These are phyloP conservation scores for Spizellomyces punctatus DNA, from an alignment of 192 early-diverging fungal genomes.

Conservation along the genomic window DNA sequence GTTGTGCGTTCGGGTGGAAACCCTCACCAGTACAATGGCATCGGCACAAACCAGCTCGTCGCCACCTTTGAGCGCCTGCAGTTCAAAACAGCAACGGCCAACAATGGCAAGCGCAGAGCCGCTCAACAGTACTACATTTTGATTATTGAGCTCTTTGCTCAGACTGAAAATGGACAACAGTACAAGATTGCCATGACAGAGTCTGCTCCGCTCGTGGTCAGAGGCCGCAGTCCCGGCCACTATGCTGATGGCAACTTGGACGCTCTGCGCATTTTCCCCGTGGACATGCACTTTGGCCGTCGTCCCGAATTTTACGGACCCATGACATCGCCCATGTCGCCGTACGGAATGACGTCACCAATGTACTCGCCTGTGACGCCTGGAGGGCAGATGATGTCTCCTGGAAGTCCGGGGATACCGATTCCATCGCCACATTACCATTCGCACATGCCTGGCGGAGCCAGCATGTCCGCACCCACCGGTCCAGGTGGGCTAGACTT, in stretches of 20 bases:
- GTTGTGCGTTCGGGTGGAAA: slow-evolving; percentile 37
- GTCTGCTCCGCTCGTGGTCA: slow-evolving; percentile 86
- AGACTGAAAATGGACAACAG: slow-evolving; percentile 29
- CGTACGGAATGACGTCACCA: slow-evolving; percentile 15
- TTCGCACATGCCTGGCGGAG: neutral
- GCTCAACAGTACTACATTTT: slow-evolving; percentile 92
- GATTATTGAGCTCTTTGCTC: slow-evolving; percentile 70
- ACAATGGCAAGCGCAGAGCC: slow-evolving; percentile 88
- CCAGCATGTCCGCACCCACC: slow-evolving; percentile 7
- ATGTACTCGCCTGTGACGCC: slow-evolving; percentile 28
- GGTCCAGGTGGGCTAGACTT: neutral
- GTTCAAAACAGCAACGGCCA: slow-evolving; percentile 94
- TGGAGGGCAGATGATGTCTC: slow-evolving; percentile 16
- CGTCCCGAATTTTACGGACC: slow-evolving; percentile 17
- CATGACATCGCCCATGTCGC: slow-evolving; percentile 2
- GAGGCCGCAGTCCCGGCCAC: slow-evolving; percentile 93
- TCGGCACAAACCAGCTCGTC: slow-evolving; percentile 24
- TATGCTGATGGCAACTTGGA: slow-evolving; percentile 54
- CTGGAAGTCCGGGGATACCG: neutral
- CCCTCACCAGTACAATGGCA: slow-evolving; percentile 32
- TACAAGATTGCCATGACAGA: slow-evolving; percentile 68
- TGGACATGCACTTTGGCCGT: slow-evolving; percentile 20
- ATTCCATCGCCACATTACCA: neutral
- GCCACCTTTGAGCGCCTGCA: slow-evolving; percentile 91
- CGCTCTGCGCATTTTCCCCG: slow-evolving; percentile 19